Conservation (phyloP, 1,139 yeast species). For the Debaryomyces sp. region DNA sequence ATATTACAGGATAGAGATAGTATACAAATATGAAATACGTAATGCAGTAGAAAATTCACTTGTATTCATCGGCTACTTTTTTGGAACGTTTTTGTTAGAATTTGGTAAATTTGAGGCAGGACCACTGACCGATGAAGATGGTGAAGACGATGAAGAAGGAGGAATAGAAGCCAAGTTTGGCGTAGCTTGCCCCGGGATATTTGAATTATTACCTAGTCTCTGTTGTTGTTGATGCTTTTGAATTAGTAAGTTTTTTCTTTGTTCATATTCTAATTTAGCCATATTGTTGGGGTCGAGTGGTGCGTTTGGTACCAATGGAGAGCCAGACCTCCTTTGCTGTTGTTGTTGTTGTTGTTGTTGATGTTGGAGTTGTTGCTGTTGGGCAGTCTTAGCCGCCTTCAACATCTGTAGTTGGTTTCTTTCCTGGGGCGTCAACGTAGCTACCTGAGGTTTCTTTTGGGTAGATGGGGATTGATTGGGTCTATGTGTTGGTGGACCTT, state of each 20-base stretch:
- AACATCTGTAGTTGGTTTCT: constrained; percentile 41
- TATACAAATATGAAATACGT: neutral
- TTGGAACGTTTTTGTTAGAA: neutral
- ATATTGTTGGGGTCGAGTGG: constrained; percentile 23
- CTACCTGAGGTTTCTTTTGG: constrained; percentile 29
- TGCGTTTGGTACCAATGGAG: constrained; percentile 18
- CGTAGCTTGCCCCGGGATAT: neutral
- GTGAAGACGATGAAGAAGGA: constrained; percentile 2
- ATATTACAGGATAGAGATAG: neutral
- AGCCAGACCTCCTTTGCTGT: constrained; percentile 14
- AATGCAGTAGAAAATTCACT: neutral
- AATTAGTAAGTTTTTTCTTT: constrained; percentile 28
- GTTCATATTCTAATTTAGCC: constrained; percentile 32
- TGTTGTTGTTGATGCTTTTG: constrained; percentile 30
- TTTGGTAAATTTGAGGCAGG: neutral
- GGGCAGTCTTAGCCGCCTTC: constrained; percentile 37
- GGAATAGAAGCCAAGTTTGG: constrained; percentile 2
- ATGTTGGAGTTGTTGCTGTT: constrained; percentile 30
- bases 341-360: constrained; percentile 16
- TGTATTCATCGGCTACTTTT: neutral
- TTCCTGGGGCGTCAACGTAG: constrained; percentile 41
- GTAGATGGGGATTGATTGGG: constrained; percentile 6
- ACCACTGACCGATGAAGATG: constrained; percentile 1
- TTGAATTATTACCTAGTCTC: constrained; percentile 4
- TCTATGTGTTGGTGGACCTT: constrained; percentile 8